Evolutionary conservation across 768 basidiomycete genomes (phyloP).

Genomic region (Lactifluus volemus): DNA sequence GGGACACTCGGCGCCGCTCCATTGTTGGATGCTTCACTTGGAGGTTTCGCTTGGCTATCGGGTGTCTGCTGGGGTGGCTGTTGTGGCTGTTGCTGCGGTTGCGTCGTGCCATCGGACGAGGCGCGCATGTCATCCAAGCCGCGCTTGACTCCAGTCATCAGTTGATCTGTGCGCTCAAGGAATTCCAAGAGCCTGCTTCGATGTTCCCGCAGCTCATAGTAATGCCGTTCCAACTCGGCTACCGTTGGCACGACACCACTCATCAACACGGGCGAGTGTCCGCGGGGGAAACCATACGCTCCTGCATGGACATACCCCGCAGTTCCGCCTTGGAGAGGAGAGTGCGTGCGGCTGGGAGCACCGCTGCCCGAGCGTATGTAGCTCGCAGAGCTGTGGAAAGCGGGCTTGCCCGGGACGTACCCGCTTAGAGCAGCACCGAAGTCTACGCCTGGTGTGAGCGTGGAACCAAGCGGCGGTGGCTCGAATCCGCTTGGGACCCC

Average conservation of each 20-base stretch:
- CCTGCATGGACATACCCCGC: conserved; percentile 29
- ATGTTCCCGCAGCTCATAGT: conserved; percentile 52
- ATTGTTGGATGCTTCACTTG: conserved; percentile 9
- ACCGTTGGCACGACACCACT: conserved; percentile 35
- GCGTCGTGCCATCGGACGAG: conserved; percentile 18
- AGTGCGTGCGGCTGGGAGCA: conserved; percentile 66
- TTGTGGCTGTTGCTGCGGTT: not conserved
- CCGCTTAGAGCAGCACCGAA: conserved; percentile 10
- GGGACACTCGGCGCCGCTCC: conserved; percentile 21
- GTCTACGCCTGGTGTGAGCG: conserved; percentile 27
- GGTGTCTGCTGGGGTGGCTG: not conserved
- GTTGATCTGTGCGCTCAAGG: conserved; percentile 62
- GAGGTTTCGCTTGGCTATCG: conserved; percentile 1
- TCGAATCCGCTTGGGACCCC: conserved; percentile 41
- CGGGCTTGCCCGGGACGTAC: conserved; percentile 5
- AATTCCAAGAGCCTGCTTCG: conserved; percentile 62
- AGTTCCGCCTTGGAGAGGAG: conserved; percentile 43
- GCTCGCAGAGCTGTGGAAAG: conserved; percentile 34
- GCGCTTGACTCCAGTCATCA: conserved; percentile 64
- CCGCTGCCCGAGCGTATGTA: conserved; percentile 54
- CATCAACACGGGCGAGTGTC: conserved; percentile 43
- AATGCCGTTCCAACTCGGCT: conserved; percentile 65
- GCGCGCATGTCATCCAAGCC: conserved; percentile 69
- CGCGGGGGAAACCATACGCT: conserved; percentile 20
- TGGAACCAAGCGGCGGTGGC: conserved; percentile 43